Percentiles rank a stretch among this genome's conserved stretches.
Evolutionary conservation across 495 filamentous ascomycete species (phyloP).

Genomic region (Beverwykella pulmonaria): DNA sequence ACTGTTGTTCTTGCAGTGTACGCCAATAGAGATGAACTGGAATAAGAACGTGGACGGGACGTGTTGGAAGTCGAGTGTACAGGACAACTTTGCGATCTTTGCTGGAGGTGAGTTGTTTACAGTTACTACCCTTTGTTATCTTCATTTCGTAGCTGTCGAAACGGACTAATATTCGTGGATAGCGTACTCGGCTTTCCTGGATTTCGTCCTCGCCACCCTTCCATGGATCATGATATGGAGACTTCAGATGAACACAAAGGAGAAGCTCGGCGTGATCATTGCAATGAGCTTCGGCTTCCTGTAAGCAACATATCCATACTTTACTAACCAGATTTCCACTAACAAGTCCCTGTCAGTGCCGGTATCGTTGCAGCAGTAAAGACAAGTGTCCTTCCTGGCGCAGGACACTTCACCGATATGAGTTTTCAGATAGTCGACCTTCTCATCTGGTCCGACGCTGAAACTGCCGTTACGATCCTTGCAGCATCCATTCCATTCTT

Average conservation of each 20-base stretch:
- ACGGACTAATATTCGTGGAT: neutral
- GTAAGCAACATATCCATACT: constrained; percentile 40
- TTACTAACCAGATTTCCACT: neutral
- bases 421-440: neutral
- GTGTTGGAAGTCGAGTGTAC: constrained; percentile 3
- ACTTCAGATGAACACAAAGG: constrained; percentile 48
- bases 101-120: constrained; percentile 9
- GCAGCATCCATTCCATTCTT: constrained; percentile 22
- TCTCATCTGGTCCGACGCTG: constrained; percentile 14
- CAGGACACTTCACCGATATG: neutral
- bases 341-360: neutral
- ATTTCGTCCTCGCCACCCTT: constrained; percentile 52
- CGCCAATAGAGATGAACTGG: constrained; percentile 15
- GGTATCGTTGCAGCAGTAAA: constrained; percentile 18
- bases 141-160: neutral
- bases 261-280: constrained; percentile 49
- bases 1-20: constrained; percentile 9
- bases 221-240: constrained; percentile 51
- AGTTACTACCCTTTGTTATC: neutral
- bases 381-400: constrained; percentile 2
- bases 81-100: constrained; percentile 10
- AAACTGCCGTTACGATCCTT: constrained; percentile 14
- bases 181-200: constrained; percentile 50
- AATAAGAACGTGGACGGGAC: constrained; percentile 2
- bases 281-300: constrained; percentile 52